A percentile compares a stretch with the other conserved stretches of the same genome.
These are phyloP conservation scores for Alternaria ventricosa DNA, from an alignment of 2,329 filamentous ascomycete species.

Conservation along the genomic window DNA sequence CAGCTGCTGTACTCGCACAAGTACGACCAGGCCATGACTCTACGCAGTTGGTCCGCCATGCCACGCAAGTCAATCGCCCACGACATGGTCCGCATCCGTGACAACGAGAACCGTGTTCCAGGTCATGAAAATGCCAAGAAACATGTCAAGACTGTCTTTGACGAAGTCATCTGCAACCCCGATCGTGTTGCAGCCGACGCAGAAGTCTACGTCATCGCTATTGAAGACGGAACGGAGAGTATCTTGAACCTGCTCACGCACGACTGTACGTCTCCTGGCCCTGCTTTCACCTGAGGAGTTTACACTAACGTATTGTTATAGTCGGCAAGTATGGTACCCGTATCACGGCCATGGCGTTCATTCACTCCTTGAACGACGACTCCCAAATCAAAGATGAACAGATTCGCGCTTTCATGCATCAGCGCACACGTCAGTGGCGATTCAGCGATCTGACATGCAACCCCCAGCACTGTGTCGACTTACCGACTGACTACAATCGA, in stretches of 20 bases:
- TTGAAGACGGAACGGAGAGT: slow-evolving; percentile 70
- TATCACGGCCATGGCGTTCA: slow-evolving; percentile 42
- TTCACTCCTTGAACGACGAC: slow-evolving; percentile 29
- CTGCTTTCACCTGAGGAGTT: background rate
- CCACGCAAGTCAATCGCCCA: slow-evolving; percentile 68
- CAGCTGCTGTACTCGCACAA: slow-evolving; percentile 79
- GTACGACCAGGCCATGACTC: slow-evolving; percentile 65
- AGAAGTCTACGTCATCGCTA: slow-evolving; percentile 72
- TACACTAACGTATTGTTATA: slow-evolving; percentile 18
- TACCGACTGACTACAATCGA: slow-evolving; percentile 28
- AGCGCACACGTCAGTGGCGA: slow-evolving; percentile 44
- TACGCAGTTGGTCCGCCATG: slow-evolving; percentile 62
- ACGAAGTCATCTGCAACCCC: slow-evolving; percentile 61
- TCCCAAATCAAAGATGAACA: slow-evolving; percentile 31
- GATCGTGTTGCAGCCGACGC: slow-evolving; percentile 57
- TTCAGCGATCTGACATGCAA: slow-evolving; percentile 18
- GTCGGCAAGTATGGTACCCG: slow-evolving; percentile 33
- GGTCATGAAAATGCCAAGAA: slow-evolving; percentile 63
- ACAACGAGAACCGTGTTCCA: slow-evolving; percentile 65
- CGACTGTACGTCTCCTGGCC: slow-evolving; percentile 53
- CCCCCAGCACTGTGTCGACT: slow-evolving; percentile 29
- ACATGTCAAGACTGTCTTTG: slow-evolving; percentile 73
- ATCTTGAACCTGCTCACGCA: slow-evolving; percentile 65
- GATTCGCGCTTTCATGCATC: slow-evolving; percentile 39
- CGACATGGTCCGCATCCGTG: slow-evolving; percentile 59